phyloP scores from a whole-genome alignment of 2,329 filamentous ascomycete genomes.

The Rutstroemia sp. region DNA sequence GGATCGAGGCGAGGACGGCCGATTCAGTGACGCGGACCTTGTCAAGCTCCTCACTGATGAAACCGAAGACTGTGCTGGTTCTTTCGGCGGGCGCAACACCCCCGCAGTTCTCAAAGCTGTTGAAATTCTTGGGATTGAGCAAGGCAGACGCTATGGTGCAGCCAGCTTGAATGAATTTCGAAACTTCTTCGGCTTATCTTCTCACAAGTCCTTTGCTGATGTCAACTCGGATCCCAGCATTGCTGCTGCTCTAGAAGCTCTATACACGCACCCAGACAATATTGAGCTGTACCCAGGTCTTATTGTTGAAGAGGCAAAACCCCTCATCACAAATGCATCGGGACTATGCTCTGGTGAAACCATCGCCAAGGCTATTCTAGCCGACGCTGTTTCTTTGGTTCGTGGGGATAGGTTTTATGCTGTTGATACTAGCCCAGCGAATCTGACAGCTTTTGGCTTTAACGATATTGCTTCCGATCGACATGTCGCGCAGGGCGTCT shows the following conservation, averaged over 20 bases:
- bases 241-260: no score
- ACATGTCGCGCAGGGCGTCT: slow-evolving; percentile 68
- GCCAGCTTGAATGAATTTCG: slow-evolving; percentile 34
- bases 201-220: slow-evolving; percentile 42
- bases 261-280: no score
- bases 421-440: no score
- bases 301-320: no score
- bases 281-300: no score
- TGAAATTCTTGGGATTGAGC: slow-evolving; percentile 40
- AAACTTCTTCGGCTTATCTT: slow-evolving; percentile 43
- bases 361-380: no score
- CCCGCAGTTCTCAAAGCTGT: slow-evolving; percentile 40
- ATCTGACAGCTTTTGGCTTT: not conserved
- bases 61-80: slow-evolving; percentile 41
- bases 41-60: slow-evolving; percentile 38
- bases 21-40: slow-evolving; percentile 34
- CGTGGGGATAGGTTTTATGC: no score
- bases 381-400: no score
- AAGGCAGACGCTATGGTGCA: slow-evolving; percentile 39
- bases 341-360: no score
- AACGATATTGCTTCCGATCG: not conserved
- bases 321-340: no score
- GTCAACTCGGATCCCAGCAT: slow-evolving; percentile 33
- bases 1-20: no score
- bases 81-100: slow-evolving; percentile 44